phyloP scores from a whole-genome alignment of 2,329 filamentous ascomycete genomes.

The Penicillium expansum region DNA sequence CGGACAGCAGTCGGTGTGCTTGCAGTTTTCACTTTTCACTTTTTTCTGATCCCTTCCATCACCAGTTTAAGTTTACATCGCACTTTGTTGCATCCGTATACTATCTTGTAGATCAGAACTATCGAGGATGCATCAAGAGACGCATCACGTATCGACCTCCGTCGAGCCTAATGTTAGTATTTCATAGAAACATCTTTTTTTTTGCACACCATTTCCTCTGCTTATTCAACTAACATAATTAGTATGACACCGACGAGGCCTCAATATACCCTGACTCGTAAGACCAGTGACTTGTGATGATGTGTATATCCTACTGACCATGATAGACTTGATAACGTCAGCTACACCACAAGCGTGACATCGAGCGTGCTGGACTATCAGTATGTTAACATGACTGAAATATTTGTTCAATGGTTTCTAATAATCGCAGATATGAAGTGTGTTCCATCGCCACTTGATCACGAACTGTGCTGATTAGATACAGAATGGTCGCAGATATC shows the following conservation, averaged over 20 bases:
- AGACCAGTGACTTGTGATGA: slow-evolving; percentile 8
- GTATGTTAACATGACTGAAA: slow-evolving; percentile 16
- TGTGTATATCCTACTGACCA: slow-evolving; percentile 6
- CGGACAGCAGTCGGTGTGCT: slow-evolving; percentile 22
- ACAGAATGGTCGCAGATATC: slow-evolving; percentile 30
- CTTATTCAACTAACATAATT: neutral
- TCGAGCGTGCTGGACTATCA: slow-evolving; percentile 32
- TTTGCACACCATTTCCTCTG: neutral
- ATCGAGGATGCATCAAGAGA: slow-evolving; percentile 9
- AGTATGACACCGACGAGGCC: slow-evolving; percentile 27
- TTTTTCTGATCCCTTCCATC: slow-evolving; percentile 20
- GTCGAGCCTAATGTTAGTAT: slow-evolving; percentile 31
- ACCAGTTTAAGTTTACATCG: too few relatives aligned
- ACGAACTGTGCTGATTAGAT: neutral
- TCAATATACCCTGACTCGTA: slow-evolving; percentile 30
- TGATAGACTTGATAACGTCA: slow-evolving; percentile 25
- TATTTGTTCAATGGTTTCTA: slow-evolving; percentile 2
- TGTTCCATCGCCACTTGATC: neutral
- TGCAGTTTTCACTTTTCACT: slow-evolving; percentile 3
- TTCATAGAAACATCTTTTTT: neutral
- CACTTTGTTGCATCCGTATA: too few relatives aligned
- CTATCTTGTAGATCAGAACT: neutral
- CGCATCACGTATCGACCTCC: slow-evolving; percentile 8
- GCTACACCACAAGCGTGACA: slow-evolving; percentile 32
- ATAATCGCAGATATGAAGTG: slow-evolving; percentile 33